phyloP scores from a whole-genome alignment of 495 filamentous ascomycete species.

The Aspergillus saccharolyticus region DNA sequence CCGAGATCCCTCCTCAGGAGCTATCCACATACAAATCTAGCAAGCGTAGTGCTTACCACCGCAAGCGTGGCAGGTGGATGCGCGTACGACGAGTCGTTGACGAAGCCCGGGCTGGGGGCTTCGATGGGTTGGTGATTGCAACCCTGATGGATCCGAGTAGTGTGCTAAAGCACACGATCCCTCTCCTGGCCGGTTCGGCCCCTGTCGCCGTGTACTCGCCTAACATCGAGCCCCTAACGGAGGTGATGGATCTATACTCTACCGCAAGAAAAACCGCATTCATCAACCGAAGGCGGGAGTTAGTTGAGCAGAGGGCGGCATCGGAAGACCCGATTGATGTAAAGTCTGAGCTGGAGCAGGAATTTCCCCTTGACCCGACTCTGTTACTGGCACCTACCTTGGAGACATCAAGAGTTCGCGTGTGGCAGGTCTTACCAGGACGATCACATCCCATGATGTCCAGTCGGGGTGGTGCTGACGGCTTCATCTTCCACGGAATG shows the following conservation, averaged over 20 bases:
- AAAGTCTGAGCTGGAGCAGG: slow-evolving; percentile 50
- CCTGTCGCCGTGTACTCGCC: slow-evolving; percentile 80
- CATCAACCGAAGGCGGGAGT: slow-evolving; percentile 40
- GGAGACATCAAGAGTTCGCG: slow-evolving; percentile 67
- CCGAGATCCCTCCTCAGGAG: slow-evolving; percentile 44
- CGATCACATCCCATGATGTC: slow-evolving; percentile 95
- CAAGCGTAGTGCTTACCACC: slow-evolving; percentile 73
- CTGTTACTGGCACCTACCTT: slow-evolving; percentile 72
- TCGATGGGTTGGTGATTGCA: slow-evolving; percentile 78
- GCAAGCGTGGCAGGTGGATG: slow-evolving; percentile 79
- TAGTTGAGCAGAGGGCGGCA: slow-evolving; percentile 23
- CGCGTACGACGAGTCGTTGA: slow-evolving; percentile 62
- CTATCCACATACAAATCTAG: slow-evolving; percentile 65
- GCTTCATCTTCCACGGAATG: slow-evolving; percentile 81
- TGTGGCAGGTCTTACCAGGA: slow-evolving; percentile 88
- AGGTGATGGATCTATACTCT: slow-evolving; percentile 74
- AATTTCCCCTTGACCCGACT: slow-evolving; percentile 80
- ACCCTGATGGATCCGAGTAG: slow-evolving; percentile 73
- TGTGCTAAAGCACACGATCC: slow-evolving; percentile 66
- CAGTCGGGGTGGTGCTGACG: slow-evolving; percentile 77
- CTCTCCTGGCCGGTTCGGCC: slow-evolving; percentile 75
- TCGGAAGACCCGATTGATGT: slow-evolving; percentile 19
- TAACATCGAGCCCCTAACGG: slow-evolving; percentile 67
- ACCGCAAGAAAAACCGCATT: slow-evolving; percentile 70
- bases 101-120: slow-evolving; percentile 66